Evolutionary conservation across 2,329 filamentous ascomycete species (phyloP), one percentile per base, ranked within the genome.

Genomic region (Phaeosphaeriaceae sp.): DNA sequence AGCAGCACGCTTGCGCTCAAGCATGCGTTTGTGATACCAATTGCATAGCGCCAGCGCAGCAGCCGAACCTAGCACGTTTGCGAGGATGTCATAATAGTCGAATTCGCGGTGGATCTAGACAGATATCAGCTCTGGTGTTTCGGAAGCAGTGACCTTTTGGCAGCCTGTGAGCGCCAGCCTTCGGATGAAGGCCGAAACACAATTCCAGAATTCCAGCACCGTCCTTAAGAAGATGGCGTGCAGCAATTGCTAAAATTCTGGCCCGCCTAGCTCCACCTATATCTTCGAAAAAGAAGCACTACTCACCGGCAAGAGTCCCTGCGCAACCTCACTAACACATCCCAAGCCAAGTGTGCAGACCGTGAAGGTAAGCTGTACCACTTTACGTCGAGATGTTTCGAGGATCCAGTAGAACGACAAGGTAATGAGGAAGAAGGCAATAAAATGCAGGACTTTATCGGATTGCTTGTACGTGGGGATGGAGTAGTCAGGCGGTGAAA

Each of bases 11-110:
- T 91, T 92, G 62, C 95, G 86, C 78, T 98, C 94, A 42, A 98
- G 82, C 93, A 98, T 98, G 59, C 95, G 90, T 74, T 91, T 91
- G 80, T 99, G 95, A 76, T 99, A 99, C 91, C 92, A 94, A 57
- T 88, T 89, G 76, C 92, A 96, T 21, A 97, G 76, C 0, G 84
- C 89, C 21, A 97, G 75, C 0, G 87, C 93, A 0, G 84, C 81
- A 15, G 91, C 78, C 64, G 91, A 94, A 44, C 95, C 95, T 43
- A 92, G 81, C 0, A 97, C 79, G 76, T 99, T 99, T 73, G 94
- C 93, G 54, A 93, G 83, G 61, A 99, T 92, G 75, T 98, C 93
- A 72, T 90, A 92, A 50, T 90, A 81, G 73, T 99, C 95, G 72
- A 90, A 91, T 35, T 78, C 71, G 52, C 84, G 82, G 59, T 78